These are phyloP conservation scores for Alternaria tenuissima DNA, from an alignment of 2,329 filamentous ascomycete genomes.

Conservation along the genomic window DNA sequence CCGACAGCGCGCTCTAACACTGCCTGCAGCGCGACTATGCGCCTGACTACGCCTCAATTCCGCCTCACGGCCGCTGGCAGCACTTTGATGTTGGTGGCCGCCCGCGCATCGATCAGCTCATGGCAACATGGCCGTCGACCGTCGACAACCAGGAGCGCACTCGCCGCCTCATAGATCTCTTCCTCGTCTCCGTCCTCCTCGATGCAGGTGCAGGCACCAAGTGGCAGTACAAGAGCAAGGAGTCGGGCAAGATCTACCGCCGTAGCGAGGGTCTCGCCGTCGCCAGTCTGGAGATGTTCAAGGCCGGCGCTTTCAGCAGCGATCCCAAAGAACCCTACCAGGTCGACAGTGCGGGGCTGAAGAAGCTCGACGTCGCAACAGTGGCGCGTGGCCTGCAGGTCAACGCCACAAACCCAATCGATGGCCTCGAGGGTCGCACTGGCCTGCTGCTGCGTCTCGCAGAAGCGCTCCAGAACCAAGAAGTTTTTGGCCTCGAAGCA, in stretches of 20 bases:
- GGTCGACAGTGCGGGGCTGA: conserved; percentile 85
- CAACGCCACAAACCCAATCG: conserved; percentile 78
- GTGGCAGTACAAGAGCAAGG: conserved; percentile 93
- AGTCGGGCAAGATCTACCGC: conserved; percentile 82
- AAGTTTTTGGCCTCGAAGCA: conserved; percentile 84
- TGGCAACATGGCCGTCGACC: conserved; percentile 72
- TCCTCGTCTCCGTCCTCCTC: conserved; percentile 80
- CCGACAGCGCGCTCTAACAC: conserved; percentile 5
- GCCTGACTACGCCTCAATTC: conserved; percentile 75
- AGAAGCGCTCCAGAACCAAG: conserved; percentile 77
- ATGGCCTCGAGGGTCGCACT: conserved; percentile 84
- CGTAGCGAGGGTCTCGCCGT: conserved; percentile 89
- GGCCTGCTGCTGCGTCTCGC: conserved; percentile 79
- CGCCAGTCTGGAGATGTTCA: conserved; percentile 89
- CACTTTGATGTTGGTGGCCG: conserved; percentile 83
- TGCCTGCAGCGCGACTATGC: conserved; percentile 70
- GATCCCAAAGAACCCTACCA: conserved; percentile 82
- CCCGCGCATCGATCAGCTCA: conserved; percentile 75
- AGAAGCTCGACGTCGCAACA: conserved; percentile 74
- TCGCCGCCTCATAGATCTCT: conserved; percentile 78
- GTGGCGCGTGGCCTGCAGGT: conserved; percentile 88
- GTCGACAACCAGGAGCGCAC: conserved; percentile 78
- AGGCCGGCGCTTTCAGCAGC: conserved; percentile 86
- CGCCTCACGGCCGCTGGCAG: conserved; percentile 82
- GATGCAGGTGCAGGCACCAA: conserved; percentile 88